These are phyloP conservation scores for Dactylellina parvicollis DNA, from an alignment of 2,329 filamentous ascomycete species.

Conservation along the genomic window DNA sequence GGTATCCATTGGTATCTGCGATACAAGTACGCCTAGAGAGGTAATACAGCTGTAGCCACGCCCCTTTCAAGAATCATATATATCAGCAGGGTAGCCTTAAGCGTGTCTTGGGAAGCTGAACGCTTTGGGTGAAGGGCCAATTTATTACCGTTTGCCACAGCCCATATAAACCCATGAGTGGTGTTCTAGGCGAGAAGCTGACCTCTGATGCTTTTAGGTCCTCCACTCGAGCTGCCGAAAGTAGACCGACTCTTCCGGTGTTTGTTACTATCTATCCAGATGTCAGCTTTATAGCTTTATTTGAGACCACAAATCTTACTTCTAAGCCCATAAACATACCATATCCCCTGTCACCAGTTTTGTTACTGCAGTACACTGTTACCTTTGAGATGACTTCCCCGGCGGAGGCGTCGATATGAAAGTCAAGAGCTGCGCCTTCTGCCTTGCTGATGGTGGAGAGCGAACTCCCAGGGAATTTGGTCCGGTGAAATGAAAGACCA, in stretches of 20 bases:
- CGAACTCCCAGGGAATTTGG: neutral
- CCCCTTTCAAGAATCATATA: neutral
- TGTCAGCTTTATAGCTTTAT: neutral
- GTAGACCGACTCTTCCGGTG: neutral
- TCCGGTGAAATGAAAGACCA: neutral
- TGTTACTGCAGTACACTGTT: neutral
- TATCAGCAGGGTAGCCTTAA: neutral
- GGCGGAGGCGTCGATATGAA: neutral
- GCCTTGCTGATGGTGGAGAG: neutral
- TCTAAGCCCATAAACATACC: conserved; percentile 6
- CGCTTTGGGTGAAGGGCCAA: neutral
- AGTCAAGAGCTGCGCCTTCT: conserved; percentile 2
- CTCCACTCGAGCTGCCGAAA: neutral
- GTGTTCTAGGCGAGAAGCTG: neutral
- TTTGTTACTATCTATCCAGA: neutral
- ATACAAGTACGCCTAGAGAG: neutral
- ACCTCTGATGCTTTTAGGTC: neutral
- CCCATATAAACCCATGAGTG: neutral
- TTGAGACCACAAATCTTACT: neutral
- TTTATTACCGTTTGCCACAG: neutral
- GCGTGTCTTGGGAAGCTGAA: too few relatives aligned
- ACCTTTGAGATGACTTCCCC: neutral
- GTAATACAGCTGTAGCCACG: neutral
- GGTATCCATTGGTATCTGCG: neutral
- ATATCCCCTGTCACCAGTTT: neutral